These are phyloP conservation scores for Mycena metata DNA, from an alignment of 768 basidiomycete genomes.

Conservation along the genomic window DNA sequence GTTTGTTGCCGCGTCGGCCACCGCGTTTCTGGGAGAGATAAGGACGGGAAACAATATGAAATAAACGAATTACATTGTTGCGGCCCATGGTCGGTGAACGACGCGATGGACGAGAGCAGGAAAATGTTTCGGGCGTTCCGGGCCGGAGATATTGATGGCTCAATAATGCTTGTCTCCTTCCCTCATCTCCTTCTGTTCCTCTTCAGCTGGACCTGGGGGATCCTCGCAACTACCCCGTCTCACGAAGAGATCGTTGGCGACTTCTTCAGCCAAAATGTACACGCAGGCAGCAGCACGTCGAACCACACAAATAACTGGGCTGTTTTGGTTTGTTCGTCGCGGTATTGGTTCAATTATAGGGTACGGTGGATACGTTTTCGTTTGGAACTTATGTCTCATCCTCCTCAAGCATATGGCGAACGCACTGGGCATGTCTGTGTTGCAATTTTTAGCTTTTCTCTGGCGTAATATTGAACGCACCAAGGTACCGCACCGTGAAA, in stretches of 20 bases:
- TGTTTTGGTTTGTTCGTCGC: slow-evolving; percentile 92
- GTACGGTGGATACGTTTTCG: slow-evolving; percentile 59
- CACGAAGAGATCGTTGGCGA: slow-evolving; percentile 57
- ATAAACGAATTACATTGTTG: slow-evolving; percentile 29
- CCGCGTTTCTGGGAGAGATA: slow-evolving; percentile 31
- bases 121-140: no score
- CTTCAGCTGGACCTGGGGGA: slow-evolving; percentile 50
- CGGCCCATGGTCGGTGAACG: slow-evolving; percentile 25
- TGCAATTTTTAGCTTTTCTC: background rate
- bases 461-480: slow-evolving; percentile 19
- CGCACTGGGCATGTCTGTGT: slow-evolving; percentile 89
- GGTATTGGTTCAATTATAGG: slow-evolving; percentile 99
- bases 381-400: background rate
- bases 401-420: slow-evolving; percentile 93
- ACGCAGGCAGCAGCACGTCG: slow-evolving; percentile 46
- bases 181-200: slow-evolving; percentile 49
- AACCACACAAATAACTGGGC: slow-evolving; percentile 99
- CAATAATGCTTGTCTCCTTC: slow-evolving; percentile 25
- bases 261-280: slow-evolving; percentile 61
- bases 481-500: slow-evolving; percentile 97
- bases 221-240: slow-evolving; percentile 42
- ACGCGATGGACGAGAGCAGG: no score
- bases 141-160: no score
- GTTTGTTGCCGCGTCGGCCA: slow-evolving; percentile 23
- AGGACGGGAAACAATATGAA: background rate